These are phyloP conservation scores for Pythium volutum DNA, from an alignment of 352 stramenopile species.

Conservation along the genomic window DNA sequence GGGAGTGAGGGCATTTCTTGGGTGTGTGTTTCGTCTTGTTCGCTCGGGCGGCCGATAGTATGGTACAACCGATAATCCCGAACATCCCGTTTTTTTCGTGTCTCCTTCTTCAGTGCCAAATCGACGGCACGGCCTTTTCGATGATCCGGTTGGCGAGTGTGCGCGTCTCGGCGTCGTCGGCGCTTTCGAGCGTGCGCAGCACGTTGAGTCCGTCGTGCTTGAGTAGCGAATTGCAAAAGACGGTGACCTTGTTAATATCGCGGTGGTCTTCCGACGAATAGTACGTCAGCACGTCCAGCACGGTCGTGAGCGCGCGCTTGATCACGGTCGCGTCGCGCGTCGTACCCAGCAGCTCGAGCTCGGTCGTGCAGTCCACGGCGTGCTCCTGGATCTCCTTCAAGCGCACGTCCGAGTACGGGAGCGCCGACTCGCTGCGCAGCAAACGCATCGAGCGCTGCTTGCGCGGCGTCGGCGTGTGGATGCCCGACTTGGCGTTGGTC, in stretches of 20 bases:
- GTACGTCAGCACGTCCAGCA: slow-evolving; percentile 70
- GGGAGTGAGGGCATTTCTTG: not conserved
- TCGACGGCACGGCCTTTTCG: slow-evolving; percentile 75
- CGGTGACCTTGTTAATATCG: slow-evolving; percentile 77
- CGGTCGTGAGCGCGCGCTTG: slow-evolving; percentile 48
- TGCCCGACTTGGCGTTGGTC: slow-evolving; percentile 25
- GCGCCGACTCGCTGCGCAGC: slow-evolving; percentile 25
- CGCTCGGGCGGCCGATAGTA: no score
- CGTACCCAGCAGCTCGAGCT: slow-evolving; percentile 47
- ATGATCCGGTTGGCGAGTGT: slow-evolving; percentile 69
- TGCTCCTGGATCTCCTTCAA: slow-evolving; percentile 57
- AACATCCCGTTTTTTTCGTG: not conserved
- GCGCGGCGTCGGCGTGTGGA: not conserved
- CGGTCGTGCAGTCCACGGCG: slow-evolving; percentile 52
- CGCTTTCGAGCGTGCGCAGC: slow-evolving; percentile 53
- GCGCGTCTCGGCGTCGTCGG: slow-evolving; percentile 49
- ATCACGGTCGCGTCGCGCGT: slow-evolving; percentile 18
- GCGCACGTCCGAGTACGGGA: slow-evolving; percentile 43
- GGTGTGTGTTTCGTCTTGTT: not conserved
- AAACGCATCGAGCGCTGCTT: slow-evolving; percentile 18
- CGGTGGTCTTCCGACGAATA: slow-evolving; percentile 67
- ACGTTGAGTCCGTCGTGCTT: slow-evolving; percentile 69
- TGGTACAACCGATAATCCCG: slow-evolving; percentile 17
- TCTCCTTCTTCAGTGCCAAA: slow-evolving; percentile 55
- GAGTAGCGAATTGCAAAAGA: slow-evolving; percentile 82